Evolutionary conservation across 1,284 basidiomycete genomes (phyloP).

Genomic region (Cerioporus squamosus): DNA sequence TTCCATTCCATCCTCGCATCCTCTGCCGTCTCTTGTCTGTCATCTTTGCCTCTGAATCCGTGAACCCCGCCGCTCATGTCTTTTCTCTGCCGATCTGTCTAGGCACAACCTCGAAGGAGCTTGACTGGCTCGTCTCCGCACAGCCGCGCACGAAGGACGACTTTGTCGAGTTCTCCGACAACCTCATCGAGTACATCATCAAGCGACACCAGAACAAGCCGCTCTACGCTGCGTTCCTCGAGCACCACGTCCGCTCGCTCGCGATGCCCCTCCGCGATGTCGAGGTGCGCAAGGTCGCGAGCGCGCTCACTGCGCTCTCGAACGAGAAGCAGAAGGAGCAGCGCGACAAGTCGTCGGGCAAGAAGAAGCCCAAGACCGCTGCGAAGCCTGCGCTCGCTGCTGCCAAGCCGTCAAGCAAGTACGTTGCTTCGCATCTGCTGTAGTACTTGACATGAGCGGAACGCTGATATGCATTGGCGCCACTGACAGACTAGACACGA

Average conservation of each 20-base stretch:
- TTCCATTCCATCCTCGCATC: not conserved
- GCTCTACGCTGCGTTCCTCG: slow-evolving; percentile 81
- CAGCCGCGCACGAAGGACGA: slow-evolving; percentile 88
- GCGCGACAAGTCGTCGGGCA: slow-evolving; percentile 83
- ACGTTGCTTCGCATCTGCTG: slow-evolving; percentile 31
- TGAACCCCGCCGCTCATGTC: not conserved
- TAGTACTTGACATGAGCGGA: not conserved
- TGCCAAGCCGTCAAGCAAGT: slow-evolving; percentile 69
- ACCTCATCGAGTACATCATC: slow-evolving; percentile 75
- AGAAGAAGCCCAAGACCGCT: slow-evolving; percentile 82
- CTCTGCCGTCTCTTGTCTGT: not conserved
- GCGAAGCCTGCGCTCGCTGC: slow-evolving; percentile 78
- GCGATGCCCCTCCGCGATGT: slow-evolving; percentile 81
- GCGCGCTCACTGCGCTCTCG: slow-evolving; percentile 79
- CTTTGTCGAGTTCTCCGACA: slow-evolving; percentile 72
- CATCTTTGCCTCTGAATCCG: not conserved
- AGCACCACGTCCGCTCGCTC: slow-evolving; percentile 78
- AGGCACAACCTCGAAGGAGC: slow-evolving; percentile 71
- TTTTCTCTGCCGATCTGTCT: not conserved
- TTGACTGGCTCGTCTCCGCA: slow-evolving; percentile 71
- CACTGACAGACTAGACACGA: slow-evolving; percentile 70
- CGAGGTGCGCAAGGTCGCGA: slow-evolving; percentile 87
- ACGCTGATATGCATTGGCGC: not conserved
- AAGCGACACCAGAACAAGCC: slow-evolving; percentile 81
- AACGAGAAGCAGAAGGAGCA: slow-evolving; percentile 95